A percentile compares a stretch with the other conserved stretches of the same genome.
Conservation (phyloP, 2,329 filamentous ascomycete genomes). For the Ustilaginoidea virens region DNA sequence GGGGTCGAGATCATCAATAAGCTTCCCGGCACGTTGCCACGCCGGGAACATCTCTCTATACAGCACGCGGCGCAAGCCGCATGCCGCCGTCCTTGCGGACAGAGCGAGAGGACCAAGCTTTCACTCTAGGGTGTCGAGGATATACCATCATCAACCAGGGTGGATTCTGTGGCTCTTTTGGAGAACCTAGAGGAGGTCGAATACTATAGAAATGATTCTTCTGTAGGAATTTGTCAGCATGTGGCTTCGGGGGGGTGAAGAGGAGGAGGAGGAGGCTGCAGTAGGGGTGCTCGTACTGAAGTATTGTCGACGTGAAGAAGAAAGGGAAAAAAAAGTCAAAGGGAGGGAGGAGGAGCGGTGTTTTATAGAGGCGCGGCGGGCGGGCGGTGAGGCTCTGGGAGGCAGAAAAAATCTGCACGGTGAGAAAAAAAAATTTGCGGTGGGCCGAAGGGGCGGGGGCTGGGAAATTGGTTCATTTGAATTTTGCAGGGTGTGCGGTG, state of each 20-base stretch:
- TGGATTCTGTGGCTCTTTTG: conserved; percentile 86
- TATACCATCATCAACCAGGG: conserved; percentile 85
- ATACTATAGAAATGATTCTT: conserved; percentile 98
- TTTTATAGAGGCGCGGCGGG: conserved; percentile 24
- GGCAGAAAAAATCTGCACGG: too few species aligned
- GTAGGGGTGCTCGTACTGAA: conserved; percentile 30
- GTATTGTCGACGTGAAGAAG: conserved; percentile 48
- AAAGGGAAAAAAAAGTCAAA: conserved; percentile 29
- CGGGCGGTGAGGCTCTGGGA: conserved; percentile 5
- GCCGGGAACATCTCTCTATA: conserved; percentile 53
- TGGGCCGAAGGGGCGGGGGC: too few species aligned
- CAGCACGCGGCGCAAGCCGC: conserved; percentile 25
- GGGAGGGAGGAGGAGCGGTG: conserved; percentile 8
- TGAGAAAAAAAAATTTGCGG: too few species aligned
- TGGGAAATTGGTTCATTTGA: too few species aligned
- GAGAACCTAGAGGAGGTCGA: conserved; percentile 84
- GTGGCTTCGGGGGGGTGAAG: neutral
- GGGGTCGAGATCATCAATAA: conserved; percentile 81
- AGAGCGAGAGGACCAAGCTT: conserved; percentile 44
- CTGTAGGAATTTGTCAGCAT: conserved; percentile 17
- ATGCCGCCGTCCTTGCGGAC: conserved; percentile 45
- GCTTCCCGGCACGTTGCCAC: conserved; percentile 6
- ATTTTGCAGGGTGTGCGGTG: too few species aligned
- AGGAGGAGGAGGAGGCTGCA: conserved; percentile 6
- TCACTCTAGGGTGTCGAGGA: conserved; percentile 87